A percentile compares a stretch with the other conserved stretches of the same genome.
Conservation (phyloP, 176 grass and related monocot species). For the Aegilops umbellulata region DNA sequence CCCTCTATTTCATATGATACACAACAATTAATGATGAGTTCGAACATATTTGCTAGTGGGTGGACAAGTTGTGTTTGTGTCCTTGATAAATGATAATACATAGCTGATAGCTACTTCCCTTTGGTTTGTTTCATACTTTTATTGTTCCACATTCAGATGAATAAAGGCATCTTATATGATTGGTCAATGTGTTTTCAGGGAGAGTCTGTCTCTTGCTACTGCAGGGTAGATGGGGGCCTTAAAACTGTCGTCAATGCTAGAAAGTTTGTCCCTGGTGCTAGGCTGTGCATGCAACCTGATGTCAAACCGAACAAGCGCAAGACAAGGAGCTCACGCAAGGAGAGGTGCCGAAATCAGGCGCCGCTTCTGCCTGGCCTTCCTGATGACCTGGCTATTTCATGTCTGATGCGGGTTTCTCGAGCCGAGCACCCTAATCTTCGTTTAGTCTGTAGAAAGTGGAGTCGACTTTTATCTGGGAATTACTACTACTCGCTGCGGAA, state of each 20-base stretch:
- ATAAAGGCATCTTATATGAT: constrained; percentile 5
- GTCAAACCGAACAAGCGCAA: constrained; percentile 68
- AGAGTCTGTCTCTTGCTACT: constrained; percentile 60
- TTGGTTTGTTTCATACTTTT: constrained; percentile 14
- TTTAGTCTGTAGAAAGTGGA: constrained; percentile 78
- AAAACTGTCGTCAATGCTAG: constrained; percentile 67
- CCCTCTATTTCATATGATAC: constrained; percentile 8
- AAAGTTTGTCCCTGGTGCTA: constrained; percentile 67
- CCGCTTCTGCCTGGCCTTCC: constrained; percentile 88
- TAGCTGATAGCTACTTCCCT: neutral
- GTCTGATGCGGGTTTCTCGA: constrained; percentile 77
- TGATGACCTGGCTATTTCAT: constrained; percentile 89
- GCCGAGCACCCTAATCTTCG: constrained; percentile 62
- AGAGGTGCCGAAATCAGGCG: constrained; percentile 48
- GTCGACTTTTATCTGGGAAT: constrained; percentile 75
- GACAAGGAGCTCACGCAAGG: constrained; percentile 58
- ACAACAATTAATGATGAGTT: neutral
- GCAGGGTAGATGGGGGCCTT: constrained; percentile 62
- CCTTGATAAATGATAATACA: constrained; percentile 12
- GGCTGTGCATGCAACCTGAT: constrained; percentile 64
- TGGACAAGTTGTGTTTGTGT: neutral
- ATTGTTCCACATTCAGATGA: neutral
- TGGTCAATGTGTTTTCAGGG: constrained; percentile 42
- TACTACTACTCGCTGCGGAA: constrained; percentile 87
- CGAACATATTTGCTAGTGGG: neutral